Base-by-base conservation (phyloP, 108 stramenopile species). In the Discostella stelligeroides region DNA sequence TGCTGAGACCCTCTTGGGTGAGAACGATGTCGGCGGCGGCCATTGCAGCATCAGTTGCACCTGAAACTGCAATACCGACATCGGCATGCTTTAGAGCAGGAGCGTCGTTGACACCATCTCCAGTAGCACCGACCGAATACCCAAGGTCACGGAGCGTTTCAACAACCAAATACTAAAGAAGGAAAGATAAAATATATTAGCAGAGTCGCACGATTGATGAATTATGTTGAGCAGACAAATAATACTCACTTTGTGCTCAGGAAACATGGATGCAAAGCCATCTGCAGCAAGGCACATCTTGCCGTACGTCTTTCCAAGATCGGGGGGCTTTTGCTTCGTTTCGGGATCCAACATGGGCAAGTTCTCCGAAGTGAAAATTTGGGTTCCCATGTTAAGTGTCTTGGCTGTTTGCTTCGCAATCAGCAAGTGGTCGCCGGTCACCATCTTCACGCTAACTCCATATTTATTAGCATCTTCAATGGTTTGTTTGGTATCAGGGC, bases 361-460 rank as follows among this genome's bases (percentile, higher is more conserved):
- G 56, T 53, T 56, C 29, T 80, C 70, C 20, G 75, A 56, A 23
- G 49, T 63, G 43, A 86, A 79, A 39, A 92, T 87, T 17, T 79
- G 63, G 50, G 78, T 65, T 27, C 88, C 88, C 84, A 90, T 81
- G 13, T 75, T 82, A 48, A 91, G 72, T 37, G 63, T 48, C 55
- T 62, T 50, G 29, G 88, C 90, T 21, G 91, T 91, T 51, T 95
- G 80, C 39, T 63, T 59, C 27, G 90, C 94, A 76, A 95, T 90
- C 46, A 82, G 47, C 21, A 81, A 42, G 67, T 95, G 94, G 63
- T 95, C 94, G 39, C 94, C 94, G 18, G 94, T 92, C 70, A 92
- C 83, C 91, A 95, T 92, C 70, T 95, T 95, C 28, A 95, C 94
- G 24, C 73, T 63, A 24, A 95, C 83, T 48, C 68, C 89, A 59